phyloP scores from a whole-genome alignment of 23 red algal genomes.

The Gracilaria gracilis region DNA sequence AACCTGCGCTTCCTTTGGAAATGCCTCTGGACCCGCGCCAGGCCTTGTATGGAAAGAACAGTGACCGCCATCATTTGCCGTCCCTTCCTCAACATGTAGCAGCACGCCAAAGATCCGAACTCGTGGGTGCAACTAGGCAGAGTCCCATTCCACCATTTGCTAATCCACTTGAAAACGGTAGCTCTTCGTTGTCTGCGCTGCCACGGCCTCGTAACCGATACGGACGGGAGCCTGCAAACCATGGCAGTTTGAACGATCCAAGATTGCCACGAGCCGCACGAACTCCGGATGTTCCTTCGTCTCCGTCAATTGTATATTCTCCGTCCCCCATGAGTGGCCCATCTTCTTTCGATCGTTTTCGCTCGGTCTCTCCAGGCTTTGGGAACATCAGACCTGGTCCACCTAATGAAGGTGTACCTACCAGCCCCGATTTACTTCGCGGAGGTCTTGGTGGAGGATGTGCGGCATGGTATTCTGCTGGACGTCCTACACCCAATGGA shows the following conservation, averaged over 20 bases:
- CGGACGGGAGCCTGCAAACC: slow-evolving; percentile 2
- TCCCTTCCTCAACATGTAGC: neutral
- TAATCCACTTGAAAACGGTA: slow-evolving; percentile 28
- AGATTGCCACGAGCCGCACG: slow-evolving; percentile 1
- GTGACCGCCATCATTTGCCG: slow-evolving; percentile 14
- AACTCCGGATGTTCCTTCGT: slow-evolving; percentile 38
- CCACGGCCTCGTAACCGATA: slow-evolving; percentile 5
- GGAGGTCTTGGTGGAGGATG: slow-evolving; percentile 22
- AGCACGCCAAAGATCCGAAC: slow-evolving; percentile 49
- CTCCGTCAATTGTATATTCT: slow-evolving; percentile 56
- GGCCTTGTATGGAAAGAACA: slow-evolving; percentile 4
- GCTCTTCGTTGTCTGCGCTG: slow-evolving; percentile 34
- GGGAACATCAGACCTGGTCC: slow-evolving; percentile 8
- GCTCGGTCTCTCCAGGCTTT: slow-evolving; percentile 54
- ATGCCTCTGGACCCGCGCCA: slow-evolving; percentile 49
- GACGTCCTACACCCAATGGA: slow-evolving; percentile 25
- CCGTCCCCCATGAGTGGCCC: slow-evolving; percentile 39
- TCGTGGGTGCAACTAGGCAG: neutral
- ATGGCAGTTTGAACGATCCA: slow-evolving; percentile 9
- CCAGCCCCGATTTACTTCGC: slow-evolving; percentile 4
- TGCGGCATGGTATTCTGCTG: slow-evolving; percentile 29
- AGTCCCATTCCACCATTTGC: slow-evolving; percentile 25
- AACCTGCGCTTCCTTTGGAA: slow-evolving; percentile 43
- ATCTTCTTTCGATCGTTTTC: slow-evolving; percentile 49
- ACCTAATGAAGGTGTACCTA: neutral